These are phyloP conservation scores for Aspergillus spinulosporus DNA, from an alignment of 2,329 filamentous ascomycete species.

Conservation along the genomic window DNA sequence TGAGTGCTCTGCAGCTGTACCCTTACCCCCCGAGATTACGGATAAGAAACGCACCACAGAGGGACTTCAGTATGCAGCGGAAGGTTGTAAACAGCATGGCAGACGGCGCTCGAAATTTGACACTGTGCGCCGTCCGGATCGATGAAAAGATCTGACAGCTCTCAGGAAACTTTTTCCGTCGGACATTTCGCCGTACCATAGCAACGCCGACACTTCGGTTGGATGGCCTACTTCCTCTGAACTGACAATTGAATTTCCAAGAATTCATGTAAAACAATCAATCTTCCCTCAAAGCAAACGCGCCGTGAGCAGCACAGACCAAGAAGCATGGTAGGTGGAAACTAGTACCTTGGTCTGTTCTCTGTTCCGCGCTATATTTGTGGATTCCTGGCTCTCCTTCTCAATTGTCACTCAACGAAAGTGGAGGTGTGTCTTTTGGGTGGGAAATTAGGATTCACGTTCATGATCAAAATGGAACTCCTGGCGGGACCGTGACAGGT, in stretches of 20 bases:
- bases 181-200: background rate
- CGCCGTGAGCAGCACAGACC: constrained; percentile 4
- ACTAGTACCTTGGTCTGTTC: constrained; percentile 3
- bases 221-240: background rate
- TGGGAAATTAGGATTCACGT: constrained; percentile 12
- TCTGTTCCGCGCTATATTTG: background rate
- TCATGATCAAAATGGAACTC: constrained; percentile 8
- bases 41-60: background rate
- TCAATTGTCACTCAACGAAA: background rate
- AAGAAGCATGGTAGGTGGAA: background rate
- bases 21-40: background rate
- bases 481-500: background rate
- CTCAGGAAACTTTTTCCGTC: background rate
- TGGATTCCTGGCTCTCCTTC: background rate
- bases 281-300: constrained; percentile 1
- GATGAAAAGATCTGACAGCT: constrained; percentile 16
- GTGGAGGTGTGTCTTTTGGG: constrained; percentile 4
- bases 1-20: background rate
- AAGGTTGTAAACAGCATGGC: background rate
- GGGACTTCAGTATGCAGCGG: background rate
- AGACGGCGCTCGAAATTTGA: constrained; percentile 10
- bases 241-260: constrained; percentile 4
- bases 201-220: background rate
- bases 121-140: constrained; percentile 18
- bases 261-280: background rate